A percentile compares a stretch with the other conserved stretches of the same genome.
phyloP scores from a whole-genome alignment of 148 eudicot genomes.

The Spergularia bocconei region DNA sequence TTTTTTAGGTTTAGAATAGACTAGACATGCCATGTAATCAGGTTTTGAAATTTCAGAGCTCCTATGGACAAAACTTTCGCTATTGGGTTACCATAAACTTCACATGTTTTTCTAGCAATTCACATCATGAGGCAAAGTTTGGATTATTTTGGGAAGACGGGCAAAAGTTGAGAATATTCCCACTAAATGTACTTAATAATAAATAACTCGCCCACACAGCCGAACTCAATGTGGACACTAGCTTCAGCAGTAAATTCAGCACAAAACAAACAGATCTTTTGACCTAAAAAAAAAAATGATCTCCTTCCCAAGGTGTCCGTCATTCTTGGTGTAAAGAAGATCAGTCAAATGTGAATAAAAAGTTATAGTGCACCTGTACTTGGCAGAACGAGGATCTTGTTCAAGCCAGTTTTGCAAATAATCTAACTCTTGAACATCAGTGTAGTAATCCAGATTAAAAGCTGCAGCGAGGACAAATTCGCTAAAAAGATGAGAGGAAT shows the following conservation, averaged over 20 bases:
- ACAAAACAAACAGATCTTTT: not conserved
- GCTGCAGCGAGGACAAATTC: constrained; percentile 41
- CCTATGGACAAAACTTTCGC: too few species aligned
- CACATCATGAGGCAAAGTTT: too few species aligned
- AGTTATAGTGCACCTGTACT: constrained; percentile 54
- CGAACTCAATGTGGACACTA: not conserved
- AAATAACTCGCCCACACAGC: not conserved
- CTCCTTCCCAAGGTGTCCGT: too few species aligned
- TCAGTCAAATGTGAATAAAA: not conserved
- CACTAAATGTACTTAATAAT: not conserved
- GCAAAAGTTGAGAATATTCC: too few species aligned
- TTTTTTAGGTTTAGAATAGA: too few species aligned
- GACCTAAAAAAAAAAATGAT: not conserved
- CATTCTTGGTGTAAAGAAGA: too few species aligned
- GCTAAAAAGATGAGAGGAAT: constrained; percentile 3
- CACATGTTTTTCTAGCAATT: too few species aligned
- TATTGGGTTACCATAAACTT: too few species aligned
- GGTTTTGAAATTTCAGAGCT: too few species aligned
- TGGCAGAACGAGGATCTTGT: constrained; percentile 83
- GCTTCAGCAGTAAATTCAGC: not conserved
- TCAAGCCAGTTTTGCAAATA: constrained; percentile 69
- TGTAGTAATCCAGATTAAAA: constrained; percentile 92
- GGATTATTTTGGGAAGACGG: too few species aligned
- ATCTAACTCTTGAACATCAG: constrained; percentile 84
- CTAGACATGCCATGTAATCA: too few species aligned